These are phyloP conservation scores for Verticillium longisporum DNA, from an alignment of 2,329 filamentous ascomycete species.

Conservation along the genomic window DNA sequence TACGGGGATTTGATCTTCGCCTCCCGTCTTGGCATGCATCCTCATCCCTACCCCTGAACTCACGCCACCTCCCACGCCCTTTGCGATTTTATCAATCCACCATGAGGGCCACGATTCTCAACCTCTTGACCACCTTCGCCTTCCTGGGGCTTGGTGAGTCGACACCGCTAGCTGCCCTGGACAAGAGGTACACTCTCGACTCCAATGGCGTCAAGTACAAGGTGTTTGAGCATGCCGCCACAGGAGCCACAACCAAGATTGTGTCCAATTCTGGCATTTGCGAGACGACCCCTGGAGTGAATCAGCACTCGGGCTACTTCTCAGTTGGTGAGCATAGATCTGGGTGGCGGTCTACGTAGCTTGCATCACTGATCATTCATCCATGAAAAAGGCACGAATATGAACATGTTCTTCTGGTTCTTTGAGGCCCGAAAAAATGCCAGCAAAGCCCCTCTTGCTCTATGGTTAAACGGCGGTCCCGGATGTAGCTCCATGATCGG, in stretches of 20 bases:
- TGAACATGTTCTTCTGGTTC: constrained; percentile 39
- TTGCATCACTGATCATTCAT: constrained; percentile 13
- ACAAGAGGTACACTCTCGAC: background rate
- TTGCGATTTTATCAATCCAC: background rate
- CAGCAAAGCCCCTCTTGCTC: constrained; percentile 21
- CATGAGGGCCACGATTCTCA: background rate
- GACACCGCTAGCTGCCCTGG: background rate
- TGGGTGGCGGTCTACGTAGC: constrained; percentile 13
- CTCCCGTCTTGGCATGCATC: background rate
- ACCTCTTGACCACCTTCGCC: background rate
- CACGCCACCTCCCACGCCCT: background rate
- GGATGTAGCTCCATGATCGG: constrained; percentile 31
- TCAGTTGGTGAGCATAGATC: constrained; percentile 26
- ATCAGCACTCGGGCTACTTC: constrained; percentile 44
- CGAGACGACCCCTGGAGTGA: constrained; percentile 42
- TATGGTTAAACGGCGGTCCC: constrained; percentile 33
- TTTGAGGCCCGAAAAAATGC: constrained; percentile 26
- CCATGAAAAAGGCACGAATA: constrained; percentile 14
- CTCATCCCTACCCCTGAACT: background rate
- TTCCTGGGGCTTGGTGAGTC: background rate
- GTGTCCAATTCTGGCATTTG: constrained; percentile 45
- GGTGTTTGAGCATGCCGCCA: constrained; percentile 40
- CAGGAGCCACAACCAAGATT: constrained; percentile 34
- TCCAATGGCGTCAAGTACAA: background rate
- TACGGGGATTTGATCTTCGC: background rate